Conservation (phyloP, 2,329 filamentous ascomycete species). For the Pseudogymnoascus sp. region DNA sequence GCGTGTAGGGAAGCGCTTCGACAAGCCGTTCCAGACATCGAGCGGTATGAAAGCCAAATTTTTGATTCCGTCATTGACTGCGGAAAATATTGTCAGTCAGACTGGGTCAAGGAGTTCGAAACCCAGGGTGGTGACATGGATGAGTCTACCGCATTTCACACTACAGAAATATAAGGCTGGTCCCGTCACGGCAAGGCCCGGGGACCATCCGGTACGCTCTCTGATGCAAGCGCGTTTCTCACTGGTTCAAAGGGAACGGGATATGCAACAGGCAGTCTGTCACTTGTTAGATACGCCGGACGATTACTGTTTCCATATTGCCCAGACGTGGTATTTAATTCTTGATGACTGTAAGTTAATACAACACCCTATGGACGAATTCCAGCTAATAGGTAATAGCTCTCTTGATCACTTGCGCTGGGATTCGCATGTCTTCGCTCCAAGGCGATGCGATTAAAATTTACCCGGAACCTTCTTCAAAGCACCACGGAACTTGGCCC, state of each 20-base stretch:
- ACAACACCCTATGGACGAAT: background rate
- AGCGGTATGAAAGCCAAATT: conserved; percentile 14
- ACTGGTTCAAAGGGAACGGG: conserved; percentile 32
- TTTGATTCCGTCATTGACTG: conserved; percentile 17
- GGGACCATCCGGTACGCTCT: conserved; percentile 36
- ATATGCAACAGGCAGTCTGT: conserved; percentile 41
- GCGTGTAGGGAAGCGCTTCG: conserved; percentile 15
- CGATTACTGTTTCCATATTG: conserved; percentile 40
- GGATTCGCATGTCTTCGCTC: conserved; percentile 30
- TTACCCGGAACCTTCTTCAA: conserved; percentile 26
- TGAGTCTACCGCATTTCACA: conserved; percentile 39
- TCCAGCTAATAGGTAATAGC: conserved; percentile 13
- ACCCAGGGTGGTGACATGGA: conserved; percentile 16
- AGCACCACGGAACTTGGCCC: conserved; percentile 8
- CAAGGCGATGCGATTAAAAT: conserved; percentile 30
- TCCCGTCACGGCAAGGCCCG: conserved; percentile 24
- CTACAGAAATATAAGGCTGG: conserved; percentile 37
- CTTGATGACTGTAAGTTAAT: conserved; percentile 35
- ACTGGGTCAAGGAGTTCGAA: conserved; percentile 8
- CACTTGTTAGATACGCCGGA: conserved; percentile 30
- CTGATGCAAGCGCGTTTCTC: conserved; percentile 39
- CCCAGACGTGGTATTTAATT: conserved; percentile 42
- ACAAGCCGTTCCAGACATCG: conserved; percentile 18
- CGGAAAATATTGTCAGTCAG: conserved; percentile 15
- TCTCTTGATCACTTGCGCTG: conserved; percentile 37